Evolutionary conservation across 2,329 filamentous ascomycete species (phyloP).

Genomic region (Talaromyces sp.): DNA sequence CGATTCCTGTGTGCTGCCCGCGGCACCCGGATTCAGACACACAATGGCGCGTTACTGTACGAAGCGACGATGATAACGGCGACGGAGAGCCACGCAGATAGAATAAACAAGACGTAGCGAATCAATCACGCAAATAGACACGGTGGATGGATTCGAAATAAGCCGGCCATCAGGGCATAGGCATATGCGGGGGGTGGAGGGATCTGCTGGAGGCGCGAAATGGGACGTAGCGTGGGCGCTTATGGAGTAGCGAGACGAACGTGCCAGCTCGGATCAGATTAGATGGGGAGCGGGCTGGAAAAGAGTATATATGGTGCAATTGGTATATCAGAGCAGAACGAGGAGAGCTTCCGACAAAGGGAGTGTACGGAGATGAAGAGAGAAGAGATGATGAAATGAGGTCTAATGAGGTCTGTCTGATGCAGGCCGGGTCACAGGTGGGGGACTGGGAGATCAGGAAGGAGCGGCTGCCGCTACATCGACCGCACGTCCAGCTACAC

Average conservation of each 20-base stretch:
- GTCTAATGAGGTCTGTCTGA: neutral
- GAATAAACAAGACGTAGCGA: neutral
- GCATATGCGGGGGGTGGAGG: neutral
- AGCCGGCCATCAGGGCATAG: neutral
- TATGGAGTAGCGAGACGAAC: neutral
- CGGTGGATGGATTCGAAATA: neutral
- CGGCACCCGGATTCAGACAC: slow-evolving; percentile 3
- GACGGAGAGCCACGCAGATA: neutral
- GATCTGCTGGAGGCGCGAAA: neutral
- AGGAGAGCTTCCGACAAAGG: neutral
- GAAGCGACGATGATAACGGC: neutral
- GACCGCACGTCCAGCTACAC: neutral
- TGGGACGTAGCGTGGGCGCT: slow-evolving; percentile 5
- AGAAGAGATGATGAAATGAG: neutral
- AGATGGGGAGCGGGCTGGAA: neutral
- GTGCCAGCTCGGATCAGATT: neutral
- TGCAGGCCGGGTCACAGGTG: slow-evolving; percentile 1
- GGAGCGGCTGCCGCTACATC: neutral
- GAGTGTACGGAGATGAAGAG: neutral
- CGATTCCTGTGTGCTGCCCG: neutral
- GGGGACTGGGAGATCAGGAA: neutral
- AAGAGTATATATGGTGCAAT: neutral
- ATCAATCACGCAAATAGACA: neutral
- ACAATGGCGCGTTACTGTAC: neutral
- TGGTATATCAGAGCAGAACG: neutral